phyloP scores from a whole-genome alignment of 169 alveolate species.

The Eimeria mitis region DNA sequence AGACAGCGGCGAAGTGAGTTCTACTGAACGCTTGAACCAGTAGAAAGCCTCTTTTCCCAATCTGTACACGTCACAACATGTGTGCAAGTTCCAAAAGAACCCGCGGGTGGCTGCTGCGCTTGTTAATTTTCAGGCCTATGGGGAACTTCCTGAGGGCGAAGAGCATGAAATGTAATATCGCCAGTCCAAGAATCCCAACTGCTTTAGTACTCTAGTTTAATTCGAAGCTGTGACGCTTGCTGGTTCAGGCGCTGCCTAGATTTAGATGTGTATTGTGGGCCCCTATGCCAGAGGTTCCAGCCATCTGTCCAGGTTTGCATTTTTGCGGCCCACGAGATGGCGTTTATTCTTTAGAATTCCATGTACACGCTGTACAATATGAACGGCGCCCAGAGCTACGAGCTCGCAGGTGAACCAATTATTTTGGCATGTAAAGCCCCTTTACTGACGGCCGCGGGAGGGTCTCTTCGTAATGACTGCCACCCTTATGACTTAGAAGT shows the following conservation, averaged over 20 bases:
- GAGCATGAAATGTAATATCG: constrained; percentile 25
- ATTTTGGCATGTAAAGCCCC: constrained; percentile 34
- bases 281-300: constrained; percentile 22
- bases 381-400: background rate
- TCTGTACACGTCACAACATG: background rate
- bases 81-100: background rate
- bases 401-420: constrained; percentile 57
- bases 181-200: background rate
- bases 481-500: background rate
- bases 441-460: background rate
- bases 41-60: background rate
- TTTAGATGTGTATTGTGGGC: constrained; percentile 55
- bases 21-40: background rate
- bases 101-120: background rate
- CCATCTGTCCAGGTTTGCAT: background rate
- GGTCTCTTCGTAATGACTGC: background rate
- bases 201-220: constrained; percentile 67
- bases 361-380: background rate
- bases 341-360: background rate
- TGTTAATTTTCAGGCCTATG: constrained; percentile 45
- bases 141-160: constrained; percentile 69
- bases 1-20: constrained; percentile 80
- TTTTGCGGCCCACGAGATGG: background rate
- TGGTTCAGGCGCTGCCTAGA: constrained; percentile 47
- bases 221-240: constrained; percentile 22